Base-by-base conservation (phyloP, 192 early-diverging fungal genomes). In the Coemansia asiatica region DNA sequence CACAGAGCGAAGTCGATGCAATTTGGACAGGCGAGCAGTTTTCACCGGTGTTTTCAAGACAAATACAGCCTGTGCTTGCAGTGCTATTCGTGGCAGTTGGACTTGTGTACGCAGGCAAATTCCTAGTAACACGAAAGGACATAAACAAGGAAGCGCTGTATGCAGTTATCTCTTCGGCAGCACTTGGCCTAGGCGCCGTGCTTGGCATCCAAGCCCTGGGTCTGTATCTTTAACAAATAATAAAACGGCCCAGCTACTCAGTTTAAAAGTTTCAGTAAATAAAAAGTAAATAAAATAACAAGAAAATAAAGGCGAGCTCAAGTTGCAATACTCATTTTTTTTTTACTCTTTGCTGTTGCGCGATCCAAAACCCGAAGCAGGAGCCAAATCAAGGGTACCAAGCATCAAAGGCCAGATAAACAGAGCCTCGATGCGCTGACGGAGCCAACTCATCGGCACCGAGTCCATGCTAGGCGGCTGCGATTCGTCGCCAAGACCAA, bases 331-430 rank as follows among this genome's bases (percentile, higher is more conserved):
- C 31, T 33, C 31, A 3, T 8, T 6, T 8, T 27, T n/a, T 19
- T 22, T 26, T 22, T 16, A 27, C 50, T 53, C 26, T 5, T 53
- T 53, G 50, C 12, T 51, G 26, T 53, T 26, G 21, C 23, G 21
- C 22, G 51, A 53, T 3, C 31, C 31, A 53, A 29, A 25, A 18
- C n/a, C 38, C 31, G 31, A 6, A 9, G 58, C 38, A 23, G 28
- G 47, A 6, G 47, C 59, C 23, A 47, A 13, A 18, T 81, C 79
- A 26, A 81, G 58, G 6, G 79, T 76, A 21, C 79, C 79, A 1
- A 73, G 63, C 79, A 75, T 72, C 56, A 81, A 55, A 15, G 79
- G 74, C 79, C 79, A 81, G 22, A 81, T 76, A 49, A 75, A 76
- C 44, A 81, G 64, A 25, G 74, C 44, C 61, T 81, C 79, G 38